Evolutionary conservation across 2,329 filamentous ascomycete species (phyloP), one percentile per base, ranked within the genome.

Genomic region (Ophiognomonia clavigignenti-juglandacearum): DNA sequence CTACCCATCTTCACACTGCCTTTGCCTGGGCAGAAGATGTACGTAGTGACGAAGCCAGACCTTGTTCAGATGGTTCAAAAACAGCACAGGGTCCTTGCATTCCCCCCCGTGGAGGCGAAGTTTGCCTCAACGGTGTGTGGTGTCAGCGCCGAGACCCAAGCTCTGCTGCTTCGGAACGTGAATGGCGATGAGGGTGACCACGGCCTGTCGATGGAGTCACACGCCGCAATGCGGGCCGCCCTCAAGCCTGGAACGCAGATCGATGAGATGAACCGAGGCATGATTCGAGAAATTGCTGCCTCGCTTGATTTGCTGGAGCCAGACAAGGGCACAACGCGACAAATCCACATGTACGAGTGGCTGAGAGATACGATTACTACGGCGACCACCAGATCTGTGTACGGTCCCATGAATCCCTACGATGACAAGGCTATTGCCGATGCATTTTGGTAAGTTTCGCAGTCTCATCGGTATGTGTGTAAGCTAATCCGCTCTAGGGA

Each of bases 371-470:
- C 60, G 18, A 59, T 69, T 19, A 64, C 62, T 0, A 50, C 59
- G 4, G 65, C 68, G 3, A 61, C 65, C 37, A 71, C 68, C 0
- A 56, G 63, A 37, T 61, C 66, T 13, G 59, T 69, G 0, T 72
- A 71, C 50, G 69, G 69, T 3, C 64, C 64, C 0, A 54, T 64
- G 46, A 72, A 70, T 47, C 69, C 68, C 0, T 71, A 60, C 32
- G 54, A 64, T 27, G 62, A 69, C 36, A 57, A 59, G 7, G 47
- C 44, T 2, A 56, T 69, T 13, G 62, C 62, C 36, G 53, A 62
- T 34, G 61, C 61, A 20, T 69, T 67, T 54, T 63, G 55, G 66
- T 70, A 56, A 53, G 53, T 54, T 14, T 9, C 16, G 7, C 13
- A 32, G 10, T 6, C 6, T 32, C n/a, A 7, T 32, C 29, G 29